These are phyloP conservation scores for Dimargaris verticillata DNA, from an alignment of 192 early-diverging fungal genomes.

Conservation along the genomic window DNA sequence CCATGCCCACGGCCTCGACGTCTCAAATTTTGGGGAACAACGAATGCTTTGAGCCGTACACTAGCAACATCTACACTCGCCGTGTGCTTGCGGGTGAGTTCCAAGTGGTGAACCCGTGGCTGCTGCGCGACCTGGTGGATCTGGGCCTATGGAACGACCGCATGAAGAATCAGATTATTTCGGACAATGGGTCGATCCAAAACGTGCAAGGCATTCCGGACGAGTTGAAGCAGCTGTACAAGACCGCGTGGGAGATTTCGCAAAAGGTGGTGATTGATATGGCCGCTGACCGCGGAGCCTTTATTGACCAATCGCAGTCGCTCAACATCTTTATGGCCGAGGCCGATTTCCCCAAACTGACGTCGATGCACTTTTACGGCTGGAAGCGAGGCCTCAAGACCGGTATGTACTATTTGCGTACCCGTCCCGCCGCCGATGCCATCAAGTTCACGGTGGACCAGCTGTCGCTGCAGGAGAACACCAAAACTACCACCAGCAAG, in stretches of 20 bases:
- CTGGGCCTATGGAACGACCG: slow-evolving; percentile 82
- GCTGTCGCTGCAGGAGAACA: slow-evolving; percentile 43
- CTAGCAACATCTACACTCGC: slow-evolving; percentile 89
- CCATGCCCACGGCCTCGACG: slow-evolving; percentile 96
- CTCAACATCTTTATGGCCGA: slow-evolving; percentile 94
- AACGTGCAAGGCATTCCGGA: slow-evolving; percentile 58
- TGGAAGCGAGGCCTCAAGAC: slow-evolving; percentile 98
- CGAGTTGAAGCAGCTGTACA: slow-evolving; percentile 86
- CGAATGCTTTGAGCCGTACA: slow-evolving; percentile 91
- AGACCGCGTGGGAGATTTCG: slow-evolving; percentile 93
- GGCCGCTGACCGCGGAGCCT: slow-evolving; percentile 93
- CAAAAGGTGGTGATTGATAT: slow-evolving; percentile 86
- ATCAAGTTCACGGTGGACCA: slow-evolving; percentile 97
- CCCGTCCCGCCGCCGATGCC: slow-evolving; percentile 87
- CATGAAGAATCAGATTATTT: slow-evolving; percentile 88
- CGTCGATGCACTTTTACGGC: slow-evolving; percentile 95
- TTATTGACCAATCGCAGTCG: slow-evolving; percentile 92
- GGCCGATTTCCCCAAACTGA: slow-evolving; percentile 83
- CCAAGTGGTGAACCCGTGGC: slow-evolving; percentile 94
- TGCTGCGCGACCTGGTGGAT: slow-evolving; percentile 88
- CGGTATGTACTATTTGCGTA: slow-evolving; percentile 96
- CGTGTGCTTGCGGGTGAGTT: slow-evolving; percentile 94
- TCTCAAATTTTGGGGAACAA: slow-evolving; percentile 96
- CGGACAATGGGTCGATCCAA: slow-evolving; percentile 78
- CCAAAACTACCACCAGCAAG: slow-evolving; percentile 22